Evolutionary conservation across 306 rosid species (phyloP).

Genomic region (Vicia sativa): DNA sequence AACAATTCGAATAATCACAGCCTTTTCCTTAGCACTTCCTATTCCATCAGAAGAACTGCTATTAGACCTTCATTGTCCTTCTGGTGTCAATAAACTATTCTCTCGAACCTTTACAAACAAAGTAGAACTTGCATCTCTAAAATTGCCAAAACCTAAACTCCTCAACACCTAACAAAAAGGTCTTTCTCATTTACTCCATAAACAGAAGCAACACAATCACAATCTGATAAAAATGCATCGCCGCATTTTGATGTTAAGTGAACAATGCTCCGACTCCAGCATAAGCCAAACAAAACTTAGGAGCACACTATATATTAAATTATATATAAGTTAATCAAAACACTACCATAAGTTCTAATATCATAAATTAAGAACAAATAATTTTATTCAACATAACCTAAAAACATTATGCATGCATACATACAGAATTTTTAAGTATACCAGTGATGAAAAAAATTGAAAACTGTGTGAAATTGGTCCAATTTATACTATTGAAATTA

Average conservation of each 20-base stretch:
- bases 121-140: slow-evolving; percentile 77
- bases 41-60: slow-evolving; percentile 52
- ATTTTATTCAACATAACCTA: neutral
- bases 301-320: neutral
- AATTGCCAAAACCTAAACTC: slow-evolving; percentile 93
- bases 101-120: slow-evolving; percentile 72
- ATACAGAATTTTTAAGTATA: too few relatives aligned
- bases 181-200: too few relatives aligned
- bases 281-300: neutral
- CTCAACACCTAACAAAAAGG: too few relatives aligned
- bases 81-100: slow-evolving; percentile 51
- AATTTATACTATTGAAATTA: too few relatives aligned
- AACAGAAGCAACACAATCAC: too few relatives aligned
- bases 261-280: slow-evolving; percentile 17
- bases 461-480: too few relatives aligned
- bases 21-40: slow-evolving; percentile 52
- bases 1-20: slow-evolving; percentile 75
- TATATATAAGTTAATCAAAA: neutral
- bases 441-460: too few relatives aligned
- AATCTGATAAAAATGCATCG: too few relatives aligned
- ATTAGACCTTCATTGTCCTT: slow-evolving; percentile 44
- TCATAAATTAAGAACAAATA: neutral
- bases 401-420: too few relatives aligned
- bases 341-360: neutral
- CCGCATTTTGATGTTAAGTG: neutral